A percentile compares a stretch with the other conserved stretches of the same genome.
Conservation (phyloP, 2,329 filamentous ascomycete genomes). For the Aspergillus amoenus region DNA sequence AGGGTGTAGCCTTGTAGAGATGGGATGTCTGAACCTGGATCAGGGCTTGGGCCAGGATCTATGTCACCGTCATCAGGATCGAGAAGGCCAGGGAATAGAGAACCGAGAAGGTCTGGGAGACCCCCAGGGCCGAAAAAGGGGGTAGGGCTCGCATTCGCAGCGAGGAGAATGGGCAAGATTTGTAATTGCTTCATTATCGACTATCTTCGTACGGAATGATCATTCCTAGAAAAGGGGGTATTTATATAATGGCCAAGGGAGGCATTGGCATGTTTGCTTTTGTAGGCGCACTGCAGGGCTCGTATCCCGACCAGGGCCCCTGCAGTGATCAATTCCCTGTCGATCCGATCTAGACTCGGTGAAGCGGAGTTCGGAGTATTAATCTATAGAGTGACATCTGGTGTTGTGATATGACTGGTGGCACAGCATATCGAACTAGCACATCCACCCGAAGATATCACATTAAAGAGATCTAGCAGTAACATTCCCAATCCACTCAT, state of each 20-base stretch:
- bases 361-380: constrained; percentile 5
- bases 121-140: neutral
- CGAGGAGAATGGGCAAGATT: neutral
- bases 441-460: no score
- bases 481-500: constrained; percentile 11
- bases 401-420: neutral
- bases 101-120: neutral
- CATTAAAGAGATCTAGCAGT: neutral
- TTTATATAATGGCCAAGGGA: no score
- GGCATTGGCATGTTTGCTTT: constrained; percentile 1
- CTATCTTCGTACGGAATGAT: no score
- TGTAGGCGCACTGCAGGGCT: neutral
- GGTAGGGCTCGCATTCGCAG: neutral
- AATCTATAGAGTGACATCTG: no score
- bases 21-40: neutral
- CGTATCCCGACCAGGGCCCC: neutral
- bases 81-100: neutral
- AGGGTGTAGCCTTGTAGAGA: constrained; percentile 4
- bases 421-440: no score
- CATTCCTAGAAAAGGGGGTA: no score
- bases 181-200: neutral
- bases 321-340: no score
- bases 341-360: constrained; percentile 1
- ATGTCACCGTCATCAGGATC: neutral
- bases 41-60: neutral